Evolutionary conservation across 345 rosid genomes (phyloP).

Genomic region (Corchorus capsularis): DNA sequence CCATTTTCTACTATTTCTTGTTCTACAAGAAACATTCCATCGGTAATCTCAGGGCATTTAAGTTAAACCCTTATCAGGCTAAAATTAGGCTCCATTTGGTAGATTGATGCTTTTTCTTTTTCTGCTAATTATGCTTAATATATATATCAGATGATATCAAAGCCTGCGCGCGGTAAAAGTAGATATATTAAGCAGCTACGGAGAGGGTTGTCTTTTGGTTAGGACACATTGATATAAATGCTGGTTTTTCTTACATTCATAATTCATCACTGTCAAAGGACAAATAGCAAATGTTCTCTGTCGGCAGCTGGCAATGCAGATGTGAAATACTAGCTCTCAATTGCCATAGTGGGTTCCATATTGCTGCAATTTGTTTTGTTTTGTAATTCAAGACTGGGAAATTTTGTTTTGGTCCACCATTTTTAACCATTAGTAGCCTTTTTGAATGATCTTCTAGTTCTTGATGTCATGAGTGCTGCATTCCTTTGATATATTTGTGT

Average conservation of each 20-base stretch:
- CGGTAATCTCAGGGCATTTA: not conserved
- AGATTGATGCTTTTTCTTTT: no score
- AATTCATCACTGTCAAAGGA: slow-evolving; percentile 10
- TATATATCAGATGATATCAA: not conserved
- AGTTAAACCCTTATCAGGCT: not conserved
- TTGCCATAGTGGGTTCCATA: slow-evolving; percentile 1
- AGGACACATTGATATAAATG: slow-evolving; percentile 25
- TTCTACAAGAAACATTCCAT: not conserved
- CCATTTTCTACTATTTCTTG: not conserved
- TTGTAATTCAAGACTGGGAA: not conserved
- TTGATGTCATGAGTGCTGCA: not conserved
- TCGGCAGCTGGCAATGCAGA: slow-evolving; percentile 28
- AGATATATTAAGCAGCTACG: not conserved
- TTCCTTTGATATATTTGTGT: no score
- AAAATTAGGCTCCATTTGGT: not conserved
- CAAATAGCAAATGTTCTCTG: slow-evolving; percentile 23
- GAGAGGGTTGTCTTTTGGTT: slow-evolving; percentile 18
- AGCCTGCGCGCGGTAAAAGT: not conserved
- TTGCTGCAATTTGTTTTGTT: not conserved
- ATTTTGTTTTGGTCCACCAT: slow-evolving; percentile 13
- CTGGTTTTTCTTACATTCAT: not conserved
- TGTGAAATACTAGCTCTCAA: not conserved
- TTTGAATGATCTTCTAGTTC: not conserved
- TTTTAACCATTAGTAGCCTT: slow-evolving; percentile 6
- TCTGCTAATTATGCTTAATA: not conserved